Conservation (phyloP, 257 asterid species). For the Nicotiana knightiana region DNA sequence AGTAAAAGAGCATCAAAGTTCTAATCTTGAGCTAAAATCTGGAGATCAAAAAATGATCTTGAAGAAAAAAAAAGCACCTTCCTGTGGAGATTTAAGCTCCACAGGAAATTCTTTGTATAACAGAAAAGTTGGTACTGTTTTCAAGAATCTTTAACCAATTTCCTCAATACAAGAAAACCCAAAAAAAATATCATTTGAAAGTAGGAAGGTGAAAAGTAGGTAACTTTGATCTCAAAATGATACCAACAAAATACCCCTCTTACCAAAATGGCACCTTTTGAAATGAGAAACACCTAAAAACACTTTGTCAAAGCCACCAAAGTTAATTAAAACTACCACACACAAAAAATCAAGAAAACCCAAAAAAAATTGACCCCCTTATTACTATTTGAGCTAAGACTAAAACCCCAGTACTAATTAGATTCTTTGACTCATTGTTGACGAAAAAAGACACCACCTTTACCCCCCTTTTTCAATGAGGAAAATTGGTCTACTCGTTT, state of each 20-base stretch:
- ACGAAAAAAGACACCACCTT: background rate
- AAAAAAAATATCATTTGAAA: background rate
- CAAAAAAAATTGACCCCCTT: background rate
- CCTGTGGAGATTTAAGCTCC: constrained; percentile 10
- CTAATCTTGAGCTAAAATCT: background rate
- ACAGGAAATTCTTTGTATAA: constrained; percentile 1
- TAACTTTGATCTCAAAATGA: background rate
- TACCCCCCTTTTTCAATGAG: background rate
- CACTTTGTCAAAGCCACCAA: constrained; percentile 6
- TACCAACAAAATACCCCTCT: background rate
- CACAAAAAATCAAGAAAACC: background rate
- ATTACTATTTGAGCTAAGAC: background rate
- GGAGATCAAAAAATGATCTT: background rate
- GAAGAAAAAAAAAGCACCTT: background rate
- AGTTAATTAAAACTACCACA: background rate
- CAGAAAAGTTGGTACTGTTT: background rate
- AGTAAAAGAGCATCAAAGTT: background rate
- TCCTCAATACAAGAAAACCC: background rate
- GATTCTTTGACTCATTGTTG: constrained; percentile 7
- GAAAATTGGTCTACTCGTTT: background rate
- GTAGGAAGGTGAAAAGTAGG: constrained; percentile 2
- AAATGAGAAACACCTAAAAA: background rate
- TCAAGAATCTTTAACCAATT: background rate
- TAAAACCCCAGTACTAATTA: background rate
- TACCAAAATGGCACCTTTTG: background rate